Conservation (phyloP, 2,329 filamentous ascomycete genomes). For the Aspergillus fischeri region DNA sequence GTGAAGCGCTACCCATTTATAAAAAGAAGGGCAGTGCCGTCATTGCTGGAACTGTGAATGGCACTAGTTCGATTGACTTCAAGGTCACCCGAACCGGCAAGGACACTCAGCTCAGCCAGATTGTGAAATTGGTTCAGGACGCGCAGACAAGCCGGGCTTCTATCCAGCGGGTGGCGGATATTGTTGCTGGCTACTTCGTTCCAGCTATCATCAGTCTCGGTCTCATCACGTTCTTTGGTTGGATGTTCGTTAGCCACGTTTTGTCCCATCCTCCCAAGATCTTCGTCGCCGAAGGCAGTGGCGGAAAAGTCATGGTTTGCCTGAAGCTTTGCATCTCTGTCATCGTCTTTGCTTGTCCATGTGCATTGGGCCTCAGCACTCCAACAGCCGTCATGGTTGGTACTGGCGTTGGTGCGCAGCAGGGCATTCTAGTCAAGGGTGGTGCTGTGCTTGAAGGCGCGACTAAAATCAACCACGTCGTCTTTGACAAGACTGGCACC, state of each 20-base stretch:
- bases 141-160: conserved; percentile 92
- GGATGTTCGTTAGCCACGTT: conserved; percentile 93
- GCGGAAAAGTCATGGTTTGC: conserved; percentile 93
- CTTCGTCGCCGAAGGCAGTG: conserved; percentile 73
- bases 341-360: conserved; percentile 96
- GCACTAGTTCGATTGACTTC: conserved; percentile 86
- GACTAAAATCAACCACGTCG: conserved; percentile 83
- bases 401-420: conserved; percentile 91
- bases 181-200: conserved; percentile 89
- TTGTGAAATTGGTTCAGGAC: conserved; percentile 96
- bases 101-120: conserved; percentile 95
- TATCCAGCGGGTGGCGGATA: conserved; percentile 89
- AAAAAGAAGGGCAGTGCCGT: conserved; percentile 76
- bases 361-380: conserved; percentile 90
- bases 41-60: conserved; percentile 94
- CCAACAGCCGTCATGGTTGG: conserved; percentile 99
- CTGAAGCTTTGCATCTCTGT: conserved; percentile 97
- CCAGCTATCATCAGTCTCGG: conserved; percentile 83
- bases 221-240: conserved; percentile 76
- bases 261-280: conserved; percentile 81
- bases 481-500: conserved; percentile 95
- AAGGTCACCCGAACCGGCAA: conserved; percentile 86
- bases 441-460: conserved; percentile 87
- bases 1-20: conserved; percentile 90
- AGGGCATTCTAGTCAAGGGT: conserved; percentile 96